Base-by-base conservation (phyloP, 164 flowering plant genomes). In the Santalum album region DNA sequence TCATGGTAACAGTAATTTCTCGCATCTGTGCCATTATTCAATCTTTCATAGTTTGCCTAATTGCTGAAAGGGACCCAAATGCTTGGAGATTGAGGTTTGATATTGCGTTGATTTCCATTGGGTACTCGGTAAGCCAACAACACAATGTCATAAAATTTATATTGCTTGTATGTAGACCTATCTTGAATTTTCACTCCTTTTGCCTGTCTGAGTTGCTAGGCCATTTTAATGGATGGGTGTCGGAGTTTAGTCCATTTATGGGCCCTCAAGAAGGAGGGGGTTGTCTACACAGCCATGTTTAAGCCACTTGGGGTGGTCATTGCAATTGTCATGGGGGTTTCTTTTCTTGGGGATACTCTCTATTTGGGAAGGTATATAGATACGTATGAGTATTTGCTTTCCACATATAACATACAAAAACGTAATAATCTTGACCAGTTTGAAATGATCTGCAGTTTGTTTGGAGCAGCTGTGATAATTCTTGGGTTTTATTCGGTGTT, bases 291-390 rank as follows among this genome's bases (percentile, higher is more conserved):
- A 7, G 51, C 59, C 15, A 62, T 70, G 74, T 70, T 70, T 39
- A 70, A 58, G 55, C 74, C 74, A 1, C 49, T 70, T 1, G 52
- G 59, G 14, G 56, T 70, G 26, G 65, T 61, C 21, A 54, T 69
- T 26, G 69, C 69, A 24, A 29, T 49, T 21, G 35, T 38, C 21
- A n/a, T 57, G 58, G 66, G 73, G 22, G 17, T 54, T 3, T 9
- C 46, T 10, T 53, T 69, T 29, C 56, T 69, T 27, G 51, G 56
- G 1, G 68, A 64, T 24, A 52, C 39, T 26, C 65, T 69, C 26
- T 29, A 64, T 53, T 29, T 64, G 18, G 68, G 68, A 49, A 64
- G 72, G 72, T 64, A 29, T n/a, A n/a, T n/a, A n/a, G n/a, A n/a
- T n/a, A n/a, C n/a, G n/a, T n/a, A n/a, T n/a, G n/a, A n/a, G n/a